Evolutionary conservation across 148 eudicot species (phyloP), one percentile per base, ranked within the genome.

Genomic region (Rhododendron williamsianum): DNA sequence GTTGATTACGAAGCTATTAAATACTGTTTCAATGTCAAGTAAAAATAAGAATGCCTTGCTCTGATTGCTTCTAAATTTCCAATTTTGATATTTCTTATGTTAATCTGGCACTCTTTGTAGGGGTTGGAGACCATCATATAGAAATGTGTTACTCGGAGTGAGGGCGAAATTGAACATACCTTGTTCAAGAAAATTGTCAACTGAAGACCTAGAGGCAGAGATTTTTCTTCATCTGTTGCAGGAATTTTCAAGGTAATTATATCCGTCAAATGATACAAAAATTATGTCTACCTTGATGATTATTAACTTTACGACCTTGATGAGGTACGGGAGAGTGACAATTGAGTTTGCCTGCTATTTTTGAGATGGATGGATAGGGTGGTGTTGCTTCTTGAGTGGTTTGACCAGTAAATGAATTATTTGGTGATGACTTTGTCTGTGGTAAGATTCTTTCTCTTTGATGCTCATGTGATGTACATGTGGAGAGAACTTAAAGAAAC

Each of bases 51-150:
- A 51, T 73, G 33, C 69, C 58, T 76, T 86, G 46, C 35, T 30
- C 18, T 46, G 54, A 79, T 82, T 60, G 21, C 76, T 82, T 73
- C 19, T 49, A 74, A 11, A 21, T 21, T 30, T 73, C 41, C 36
- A 9, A 0, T 15, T 36, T 79, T 27, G 21, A 2, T 25, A 82
- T 19, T 7, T 85, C 63, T 86, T 84, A 43, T 72, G 23, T 85
- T 83, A 16, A 82, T 88, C 54, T 81, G 65, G 36, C 41, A 71
- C 80, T 86, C 4, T 58, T 56, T 23, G 77, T 87, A 96, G 99
- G 94, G 97, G 98, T 48, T 93, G 98, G 98, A 93, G 99, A 84
- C 99, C 99, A 80, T 91, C 98, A 19, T 96, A 96, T 87, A 94
- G 98, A 89, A 88, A 88, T 84, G 98, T 96, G 33, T 89, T 96